Conservation (phyloP, 2,329 filamentous ascomycete species). For the Pseudogymnoascus verrucosus region DNA sequence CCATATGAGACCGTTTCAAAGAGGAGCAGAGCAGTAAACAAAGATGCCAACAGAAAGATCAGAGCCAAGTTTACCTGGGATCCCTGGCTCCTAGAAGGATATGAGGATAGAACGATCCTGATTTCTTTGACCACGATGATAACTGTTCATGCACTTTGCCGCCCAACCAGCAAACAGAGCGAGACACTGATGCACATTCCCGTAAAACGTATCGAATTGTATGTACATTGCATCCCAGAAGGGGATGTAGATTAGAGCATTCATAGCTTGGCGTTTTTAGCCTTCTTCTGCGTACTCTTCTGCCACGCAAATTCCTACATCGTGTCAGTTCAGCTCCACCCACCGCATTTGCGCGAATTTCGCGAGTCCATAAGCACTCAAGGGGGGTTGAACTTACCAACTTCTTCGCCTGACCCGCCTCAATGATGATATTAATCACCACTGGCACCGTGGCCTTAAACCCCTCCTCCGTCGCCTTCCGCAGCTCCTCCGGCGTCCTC, state of each 20-base stretch:
- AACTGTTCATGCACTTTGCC: conserved; percentile 1
- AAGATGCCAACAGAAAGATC: neutral
- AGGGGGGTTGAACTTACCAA: conserved; percentile 18
- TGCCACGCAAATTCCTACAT: conserved; percentile 27
- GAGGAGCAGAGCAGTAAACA: neutral
- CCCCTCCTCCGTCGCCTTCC: conserved; percentile 41
- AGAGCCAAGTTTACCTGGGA: neutral
- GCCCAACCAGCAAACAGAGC: neutral
- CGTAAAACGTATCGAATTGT: neutral
- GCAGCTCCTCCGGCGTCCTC: conserved; percentile 42
- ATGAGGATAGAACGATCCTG: neutral
- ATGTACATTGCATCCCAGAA: conserved; percentile 1
- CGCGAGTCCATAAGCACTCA: neutral
- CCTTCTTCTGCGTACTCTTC: conserved; percentile 23
- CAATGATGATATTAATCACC: conserved; percentile 48
- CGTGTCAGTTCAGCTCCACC: conserved; percentile 2
- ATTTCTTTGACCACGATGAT: neutral
- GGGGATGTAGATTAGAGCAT: neutral
- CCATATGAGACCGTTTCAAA: neutral
- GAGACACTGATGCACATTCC: neutral
- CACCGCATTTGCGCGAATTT: neutral
- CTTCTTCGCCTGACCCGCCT: conserved; percentile 39
- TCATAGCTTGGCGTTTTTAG: conserved; percentile 14
- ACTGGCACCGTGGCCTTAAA: conserved; percentile 40
- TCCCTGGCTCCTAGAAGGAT: neutral